Evolutionary conservation across 352 stramenopile species (phyloP), one percentile per base, ranked within the genome.

Genomic region (Pythium phragmiticola): DNA sequence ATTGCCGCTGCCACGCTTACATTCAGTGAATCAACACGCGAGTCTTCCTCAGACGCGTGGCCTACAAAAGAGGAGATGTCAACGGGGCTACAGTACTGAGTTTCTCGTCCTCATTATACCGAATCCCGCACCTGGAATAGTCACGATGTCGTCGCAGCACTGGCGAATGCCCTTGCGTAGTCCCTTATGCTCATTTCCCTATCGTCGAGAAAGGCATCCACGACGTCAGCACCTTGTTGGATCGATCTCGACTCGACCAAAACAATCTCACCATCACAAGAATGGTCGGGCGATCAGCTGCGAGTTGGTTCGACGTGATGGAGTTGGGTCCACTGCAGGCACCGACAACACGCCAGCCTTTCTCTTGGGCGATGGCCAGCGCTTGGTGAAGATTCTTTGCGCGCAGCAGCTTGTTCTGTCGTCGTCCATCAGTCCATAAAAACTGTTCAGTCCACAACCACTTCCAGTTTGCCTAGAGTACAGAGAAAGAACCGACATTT

Each of bases 121-220:
- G 1, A 13, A 39, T 21, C 39, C 8, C 39, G 26, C 50, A 82
- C 80, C 77, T 53, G 84, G 80, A 50, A 94, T 94, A 13, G 74
- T 84, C 36, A 91, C 78, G 50, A 94, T 82, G 17, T 87, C 79
- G 28, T 86, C 71, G 60, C 84, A 94, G 63, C 77, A 88, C 37
- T 87, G 78, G 19, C 77, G 82, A 68, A 94, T 89, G 4, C 69
- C 65, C 50, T 89, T 88, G 48, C 82, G 84, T 13, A 94, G 73
- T 33, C 85, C 85, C 16, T 80, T 81, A 47, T 92, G 83, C 33
- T 94, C 85, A 37, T 94, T 94, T 17, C 83, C 84, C 84, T 91
- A 5, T 30, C 7, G 49, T 30, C 28, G 8, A 54, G n/a, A 7
- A 12, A 65, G 19, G 28, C 45, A 16, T 4, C n/a, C 5, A 33